Evolutionary conservation across 2,329 filamentous ascomycete species (phyloP), one percentile per base, ranked within the genome.

Genomic region (Hortaea werneckii): DNA sequence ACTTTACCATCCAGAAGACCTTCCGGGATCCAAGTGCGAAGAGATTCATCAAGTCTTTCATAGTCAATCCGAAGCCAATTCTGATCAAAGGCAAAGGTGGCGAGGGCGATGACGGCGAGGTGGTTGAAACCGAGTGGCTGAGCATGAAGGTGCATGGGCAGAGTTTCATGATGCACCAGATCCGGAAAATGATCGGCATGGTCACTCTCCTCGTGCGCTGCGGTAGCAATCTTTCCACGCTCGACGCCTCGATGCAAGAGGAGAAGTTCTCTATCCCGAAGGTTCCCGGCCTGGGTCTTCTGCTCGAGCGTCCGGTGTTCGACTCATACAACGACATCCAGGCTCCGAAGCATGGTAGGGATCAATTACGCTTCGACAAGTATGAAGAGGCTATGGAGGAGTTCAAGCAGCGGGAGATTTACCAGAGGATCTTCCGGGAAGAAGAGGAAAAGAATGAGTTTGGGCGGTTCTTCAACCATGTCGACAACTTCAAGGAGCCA

Each of bases 161-260:
- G 67, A 90, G 84, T 61, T 98, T 98, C 75, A 98, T 98, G 92
- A 98, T 98, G 92, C 92, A 98, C 67, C 92, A 98, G 70, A 98
- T 98, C 66, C 83, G 92, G 60, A 98, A 96, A 69, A 96, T 98
- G 92, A 87, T 98, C 11, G 87, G 86, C 46, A 88, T 98, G 83
- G 87, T 81, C 6, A 80, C 87, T 30, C 74, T 98, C 49, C 73
- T 90, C 5, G 83, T 94, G 5, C 82, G 92, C 34, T 94, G 85
- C 64, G 92, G 87, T 42, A 82, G 82, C n/a, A 50, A 58, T 26
- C 74, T 85, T 4, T 9, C 8, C 37, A 78, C 85, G 28, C 85
- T 98, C 55, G 64, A 69, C 1, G 77, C 94, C 50, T 86, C 81
- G 49, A 94, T 94, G 64, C 78, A 77, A 1, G 75, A 79, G 30